These are phyloP conservation scores for Ceratocystis albifundus DNA, from an alignment of 2,329 filamentous ascomycete species.

Conservation along the genomic window DNA sequence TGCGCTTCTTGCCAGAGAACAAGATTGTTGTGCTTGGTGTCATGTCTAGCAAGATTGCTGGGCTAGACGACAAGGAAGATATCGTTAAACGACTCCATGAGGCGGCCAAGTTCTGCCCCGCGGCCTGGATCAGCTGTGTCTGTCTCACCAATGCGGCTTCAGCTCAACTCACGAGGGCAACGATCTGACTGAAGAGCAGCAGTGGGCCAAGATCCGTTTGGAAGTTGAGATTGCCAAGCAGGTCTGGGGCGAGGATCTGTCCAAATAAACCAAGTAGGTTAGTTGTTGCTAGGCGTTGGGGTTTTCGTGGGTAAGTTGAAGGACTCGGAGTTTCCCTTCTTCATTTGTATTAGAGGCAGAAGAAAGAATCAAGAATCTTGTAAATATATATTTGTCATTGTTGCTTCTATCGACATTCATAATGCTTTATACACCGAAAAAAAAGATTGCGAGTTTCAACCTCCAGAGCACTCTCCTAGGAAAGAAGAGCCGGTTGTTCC, in stretches of 20 bases:
- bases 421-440: background rate
- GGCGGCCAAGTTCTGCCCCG: slow-evolving; percentile 53
- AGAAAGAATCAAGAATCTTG: background rate
- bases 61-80: slow-evolving; percentile 44
- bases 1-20: slow-evolving; percentile 44
- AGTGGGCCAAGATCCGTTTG: slow-evolving; percentile 58
- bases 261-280: slow-evolving; percentile 9
- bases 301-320: background rate
- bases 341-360: background rate
- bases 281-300: background rate
- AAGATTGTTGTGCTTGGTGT: slow-evolving; percentile 54
- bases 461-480: background rate
- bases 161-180: slow-evolving; percentile 50
- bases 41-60: slow-evolving; percentile 48
- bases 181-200: slow-evolving; percentile 56
- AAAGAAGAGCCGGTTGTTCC: background rate
- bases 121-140: slow-evolving; percentile 52
- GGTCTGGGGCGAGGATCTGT: slow-evolving; percentile 40
- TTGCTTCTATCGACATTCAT: background rate
- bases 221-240: slow-evolving; percentile 55
- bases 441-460: too few species aligned
- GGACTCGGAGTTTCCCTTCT: background rate
- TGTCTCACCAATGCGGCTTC: slow-evolving; percentile 60
- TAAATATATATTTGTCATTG: background rate
- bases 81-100: slow-evolving; percentile 44